Percentiles rank a stretch among this genome's conserved stretches.
These are phyloP conservation scores for Neurospora sp. DNA, from an alignment of 495 filamentous ascomycete species.

Conservation along the genomic window DNA sequence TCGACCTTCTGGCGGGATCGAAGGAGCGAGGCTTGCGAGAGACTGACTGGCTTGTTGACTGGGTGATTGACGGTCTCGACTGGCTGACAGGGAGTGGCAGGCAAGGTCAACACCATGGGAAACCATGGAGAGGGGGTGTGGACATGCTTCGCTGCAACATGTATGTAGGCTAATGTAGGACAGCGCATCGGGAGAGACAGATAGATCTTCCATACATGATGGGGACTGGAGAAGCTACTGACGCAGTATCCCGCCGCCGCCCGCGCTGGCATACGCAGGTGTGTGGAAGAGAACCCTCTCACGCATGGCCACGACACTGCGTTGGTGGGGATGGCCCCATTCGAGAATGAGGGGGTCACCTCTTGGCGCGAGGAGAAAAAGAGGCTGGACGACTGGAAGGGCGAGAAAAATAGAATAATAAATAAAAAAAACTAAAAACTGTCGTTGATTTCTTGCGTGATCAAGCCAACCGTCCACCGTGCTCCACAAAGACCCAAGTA, in stretches of 20 bases:
- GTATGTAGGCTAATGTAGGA: slow-evolving; percentile 13
- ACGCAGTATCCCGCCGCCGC: slow-evolving; percentile 15
- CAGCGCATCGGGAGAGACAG: slow-evolving; percentile 13
- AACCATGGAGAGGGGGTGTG: neutral
- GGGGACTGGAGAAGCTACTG: neutral
- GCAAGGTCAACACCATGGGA: neutral
- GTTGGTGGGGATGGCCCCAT: neutral
- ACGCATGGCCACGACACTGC: slow-evolving; percentile 1
- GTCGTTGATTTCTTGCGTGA: neutral
- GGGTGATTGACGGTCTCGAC: neutral
- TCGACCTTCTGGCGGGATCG: neutral
- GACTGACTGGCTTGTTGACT: neutral
- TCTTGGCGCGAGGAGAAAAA: slow-evolving; percentile 1
- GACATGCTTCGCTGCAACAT: neutral
- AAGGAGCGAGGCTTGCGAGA: neutral
- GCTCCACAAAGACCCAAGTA: neutral
- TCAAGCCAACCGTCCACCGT: neutral
- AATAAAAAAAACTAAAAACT: neutral
- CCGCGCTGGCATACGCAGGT: slow-evolving; percentile 8
- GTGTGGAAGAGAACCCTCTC: neutral
- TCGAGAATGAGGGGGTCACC: neutral
- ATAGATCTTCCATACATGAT: slow-evolving; percentile 12
- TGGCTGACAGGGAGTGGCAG: neutral
- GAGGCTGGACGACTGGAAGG: neutral
- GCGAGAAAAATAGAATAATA: neutral